Conservation (phyloP, 495 filamentous ascomycete genomes). For the Lineolata rhizophorae region DNA sequence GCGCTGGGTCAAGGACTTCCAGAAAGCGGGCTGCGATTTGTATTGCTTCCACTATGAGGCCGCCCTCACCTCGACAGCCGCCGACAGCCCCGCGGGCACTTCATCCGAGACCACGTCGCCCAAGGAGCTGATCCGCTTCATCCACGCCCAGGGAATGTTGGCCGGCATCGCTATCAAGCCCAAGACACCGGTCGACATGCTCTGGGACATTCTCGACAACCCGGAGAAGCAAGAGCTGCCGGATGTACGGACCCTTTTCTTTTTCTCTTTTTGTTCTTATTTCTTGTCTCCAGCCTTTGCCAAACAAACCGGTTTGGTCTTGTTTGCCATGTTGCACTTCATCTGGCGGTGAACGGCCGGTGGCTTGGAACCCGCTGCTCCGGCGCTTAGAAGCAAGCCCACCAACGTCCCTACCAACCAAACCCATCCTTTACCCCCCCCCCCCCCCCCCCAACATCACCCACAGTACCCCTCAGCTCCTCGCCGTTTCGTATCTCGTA, state of each 20-base stretch:
- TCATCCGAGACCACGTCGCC: conserved; percentile 51
- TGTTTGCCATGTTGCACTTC: too few species aligned
- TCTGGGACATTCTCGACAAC: conserved; percentile 71
- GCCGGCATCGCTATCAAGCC: conserved; percentile 95
- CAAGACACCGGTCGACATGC: conserved; percentile 66
- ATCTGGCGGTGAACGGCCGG: too few species aligned
- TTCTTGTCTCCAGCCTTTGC: too few species aligned
- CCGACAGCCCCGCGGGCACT: conserved; percentile 48
- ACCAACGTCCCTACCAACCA: too few species aligned
- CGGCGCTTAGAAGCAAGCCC: too few species aligned
- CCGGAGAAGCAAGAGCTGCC: conserved; percentile 50
- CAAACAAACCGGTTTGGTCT: too few species aligned
- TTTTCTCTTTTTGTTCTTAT: not conserved
- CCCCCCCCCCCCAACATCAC: not conserved
- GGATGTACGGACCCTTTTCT: conserved; percentile 41
- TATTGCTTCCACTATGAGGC: conserved; percentile 99
- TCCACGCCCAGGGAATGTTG: conserved; percentile 72
- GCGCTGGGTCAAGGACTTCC: conserved; percentile 91
- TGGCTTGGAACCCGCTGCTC: too few species aligned
- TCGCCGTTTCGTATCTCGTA: not conserved
- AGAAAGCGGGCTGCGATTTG: conserved; percentile 81
- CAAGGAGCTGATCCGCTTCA: conserved; percentile 65
- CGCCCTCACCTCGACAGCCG: conserved; percentile 63
- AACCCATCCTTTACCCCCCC: too few species aligned
- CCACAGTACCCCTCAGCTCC: not conserved